Percentiles rank a stretch among this genome's conserved stretches.
Conservation (phyloP, 2,329 filamentous ascomycete genomes). For the Beauveria brongniartii region DNA sequence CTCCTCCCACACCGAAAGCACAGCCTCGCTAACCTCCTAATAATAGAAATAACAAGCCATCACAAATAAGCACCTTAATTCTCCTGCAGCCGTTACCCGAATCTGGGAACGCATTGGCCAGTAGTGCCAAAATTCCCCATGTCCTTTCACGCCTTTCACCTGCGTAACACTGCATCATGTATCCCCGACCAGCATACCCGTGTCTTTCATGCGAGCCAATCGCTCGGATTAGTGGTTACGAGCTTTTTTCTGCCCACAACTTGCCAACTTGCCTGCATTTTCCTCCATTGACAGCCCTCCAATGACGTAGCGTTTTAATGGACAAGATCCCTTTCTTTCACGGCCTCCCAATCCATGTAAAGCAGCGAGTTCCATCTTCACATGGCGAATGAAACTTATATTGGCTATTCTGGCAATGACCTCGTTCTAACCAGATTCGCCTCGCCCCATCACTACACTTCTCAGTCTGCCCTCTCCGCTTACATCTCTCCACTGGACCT, state of each 20-base stretch:
- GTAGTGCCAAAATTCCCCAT: neutral
- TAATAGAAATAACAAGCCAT: conserved; percentile 5
- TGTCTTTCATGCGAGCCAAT: neutral
- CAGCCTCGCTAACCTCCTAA: neutral
- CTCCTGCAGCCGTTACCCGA: conserved; percentile 4
- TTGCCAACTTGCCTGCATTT: neutral
- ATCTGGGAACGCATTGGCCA: neutral
- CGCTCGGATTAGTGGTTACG: neutral
- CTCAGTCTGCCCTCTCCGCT: neutral
- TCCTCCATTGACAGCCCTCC: no score
- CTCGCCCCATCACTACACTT: neutral
- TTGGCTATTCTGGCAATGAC: no score
- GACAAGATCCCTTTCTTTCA: no score
- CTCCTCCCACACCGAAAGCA: neutral
- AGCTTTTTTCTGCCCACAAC: neutral
- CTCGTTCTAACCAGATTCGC: neutral
- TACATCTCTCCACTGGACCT: neutral
- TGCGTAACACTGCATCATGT: neutral
- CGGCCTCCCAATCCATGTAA: no score
- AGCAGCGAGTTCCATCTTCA: no score
- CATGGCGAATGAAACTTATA: no score
- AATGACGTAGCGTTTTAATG: neutral
- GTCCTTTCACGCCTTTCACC: neutral
- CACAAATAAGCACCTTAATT: neutral
- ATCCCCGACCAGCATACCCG: neutral